Evolutionary conservation across 2,329 filamentous ascomycete species (phyloP), one percentile per base, ranked within the genome.

Genomic region (Diatrype stigma): DNA sequence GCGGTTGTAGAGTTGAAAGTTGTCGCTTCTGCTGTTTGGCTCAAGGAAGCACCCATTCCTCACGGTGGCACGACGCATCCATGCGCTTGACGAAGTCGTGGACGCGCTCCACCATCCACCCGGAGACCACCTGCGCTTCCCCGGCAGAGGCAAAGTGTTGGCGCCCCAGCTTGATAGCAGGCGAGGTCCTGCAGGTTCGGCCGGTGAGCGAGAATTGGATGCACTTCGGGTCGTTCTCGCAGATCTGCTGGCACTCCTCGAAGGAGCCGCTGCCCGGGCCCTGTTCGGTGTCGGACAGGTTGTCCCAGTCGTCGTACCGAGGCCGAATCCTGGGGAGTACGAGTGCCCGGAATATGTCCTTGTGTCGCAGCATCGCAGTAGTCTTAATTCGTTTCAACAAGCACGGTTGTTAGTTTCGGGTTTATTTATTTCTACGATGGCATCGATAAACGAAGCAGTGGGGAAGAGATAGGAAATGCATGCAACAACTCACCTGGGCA

Each of bases 41-140:
- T 52, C 54, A 57, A 23, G 59, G 57, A 32, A 63, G 46, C n/a
- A 63, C 51, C 62, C 62, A 65, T 42, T 56, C 58, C 30, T 51
- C 52, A 21, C 44, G 34, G 16, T 50, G 34, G 42, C 63, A 66
- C 16, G 26, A 21, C 19, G 50, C 51, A 11, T 68, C 63, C 61
- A 66, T 60, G 7, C 53, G 54, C 22, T 60, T 46, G 12, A 59
- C 47, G 48, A 62, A 67, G 10, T 51, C 47, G n/a, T 63, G 56
- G 6, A 68, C 49, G 26, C 63, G 63, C 11, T 66, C 57, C 45
- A 64, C 49, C 50, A 67, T 61, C 65, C 65, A 68, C 11, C 66
- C 66, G 2, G 64, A 67, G 22, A 55, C 59, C 22, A 61, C 52
- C 28, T 51, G 54, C 44, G 55, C 45, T 8, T 23, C 42, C 30